Evolutionary conservation across 2,329 filamentous ascomycete species (phyloP), one percentile per base, ranked within the genome.

Genomic region (Periglandula ipomoeae): DNA sequence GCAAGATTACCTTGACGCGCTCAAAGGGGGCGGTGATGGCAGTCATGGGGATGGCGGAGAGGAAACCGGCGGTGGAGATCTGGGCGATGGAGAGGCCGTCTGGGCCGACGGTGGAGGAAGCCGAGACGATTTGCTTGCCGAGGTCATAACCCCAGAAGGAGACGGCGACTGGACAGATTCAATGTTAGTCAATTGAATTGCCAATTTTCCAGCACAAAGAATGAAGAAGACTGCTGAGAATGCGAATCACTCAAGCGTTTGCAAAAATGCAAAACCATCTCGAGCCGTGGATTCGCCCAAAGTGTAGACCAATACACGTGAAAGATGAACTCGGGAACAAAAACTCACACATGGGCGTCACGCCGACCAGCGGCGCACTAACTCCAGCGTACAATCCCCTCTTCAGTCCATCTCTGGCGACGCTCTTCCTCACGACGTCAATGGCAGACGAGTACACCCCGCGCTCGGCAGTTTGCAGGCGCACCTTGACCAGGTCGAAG

Each of bases 1-100:
- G 93, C 1, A 98, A 84, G 55, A 98, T 89, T 49, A 98, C 91
- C 72, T 98, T 98, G 59, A 98, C 89, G 62, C 93, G 91, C 77
- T 98, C 93, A 66, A 98, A 97, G 52, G 93, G 93, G 4, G 93
- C 93, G n/a, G 93, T 97, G 72, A 98, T 96, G 68, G 88, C 71
- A 4, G 93, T 98, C 89, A 95, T 95, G 61, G 93, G 93, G 52
- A 98, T 86, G 52, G 93, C 93, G 63, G 88, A 95, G 79, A 98
- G 94, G 81, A 96, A 96, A 55, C 93, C 93, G 13, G 93, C 93
- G 32, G 88, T 80, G 30, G 88, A 93, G 69, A 94, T 83, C 68
- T 98, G 93, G 39, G 75, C 85, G 62, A 96, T 89, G 51, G 83
- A 82, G 70, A 87, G 88, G 67, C 88, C 81, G 56, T 82, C 73